These are phyloP conservation scores for Truncatella angustata DNA, from an alignment of 2,329 filamentous ascomycete genomes.

Conservation along the genomic window DNA sequence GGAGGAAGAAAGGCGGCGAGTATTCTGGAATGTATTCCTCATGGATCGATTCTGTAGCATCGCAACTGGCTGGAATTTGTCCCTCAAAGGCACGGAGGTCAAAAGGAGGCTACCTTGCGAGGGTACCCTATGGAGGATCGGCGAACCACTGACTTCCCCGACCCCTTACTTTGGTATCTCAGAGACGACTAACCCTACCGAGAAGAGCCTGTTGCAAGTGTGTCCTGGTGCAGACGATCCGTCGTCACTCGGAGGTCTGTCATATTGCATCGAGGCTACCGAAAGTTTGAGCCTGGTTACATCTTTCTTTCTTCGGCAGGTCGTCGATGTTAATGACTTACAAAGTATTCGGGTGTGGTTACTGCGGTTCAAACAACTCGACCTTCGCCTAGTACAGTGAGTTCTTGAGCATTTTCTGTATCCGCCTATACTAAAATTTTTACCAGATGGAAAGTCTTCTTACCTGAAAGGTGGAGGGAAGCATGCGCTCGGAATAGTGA, in stretches of 20 bases:
- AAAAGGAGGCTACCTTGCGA: slow-evolving; percentile 34
- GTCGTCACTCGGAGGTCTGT: slow-evolving; percentile 41
- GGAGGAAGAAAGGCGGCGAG: slow-evolving; percentile 29
- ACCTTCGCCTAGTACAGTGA: slow-evolving; percentile 42
- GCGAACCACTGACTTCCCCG: slow-evolving; percentile 29
- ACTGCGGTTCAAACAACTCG: slow-evolving; percentile 46
- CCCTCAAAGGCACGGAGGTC: slow-evolving; percentile 30
- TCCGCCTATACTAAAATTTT: background rate
- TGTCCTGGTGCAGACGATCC: slow-evolving; percentile 28
- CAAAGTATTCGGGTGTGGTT: slow-evolving; percentile 40
- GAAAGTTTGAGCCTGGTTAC: slow-evolving; percentile 44
- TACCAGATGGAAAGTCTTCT: slow-evolving; percentile 40
- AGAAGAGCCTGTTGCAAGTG: slow-evolving; percentile 38
- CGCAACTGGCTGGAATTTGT: slow-evolving; percentile 36
- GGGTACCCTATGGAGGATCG: slow-evolving; percentile 38
- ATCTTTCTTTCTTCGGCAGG: slow-evolving; percentile 43
- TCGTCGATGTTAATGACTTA: slow-evolving; percentile 35
- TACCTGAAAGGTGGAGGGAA: slow-evolving; percentile 38
- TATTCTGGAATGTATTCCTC: slow-evolving; percentile 37
- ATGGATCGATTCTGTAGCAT: slow-evolving; percentile 39
- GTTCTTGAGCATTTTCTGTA: background rate
- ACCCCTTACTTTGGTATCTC: slow-evolving; percentile 46
- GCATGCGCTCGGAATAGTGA: slow-evolving; percentile 26
- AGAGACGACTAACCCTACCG: slow-evolving; percentile 36
- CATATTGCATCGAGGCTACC: slow-evolving; percentile 45